A percentile compares a stretch with the other conserved stretches of the same genome.
These are phyloP conservation scores for Pythium myriotylum DNA, from an alignment of 352 stramenopile species.

Conservation along the genomic window DNA sequence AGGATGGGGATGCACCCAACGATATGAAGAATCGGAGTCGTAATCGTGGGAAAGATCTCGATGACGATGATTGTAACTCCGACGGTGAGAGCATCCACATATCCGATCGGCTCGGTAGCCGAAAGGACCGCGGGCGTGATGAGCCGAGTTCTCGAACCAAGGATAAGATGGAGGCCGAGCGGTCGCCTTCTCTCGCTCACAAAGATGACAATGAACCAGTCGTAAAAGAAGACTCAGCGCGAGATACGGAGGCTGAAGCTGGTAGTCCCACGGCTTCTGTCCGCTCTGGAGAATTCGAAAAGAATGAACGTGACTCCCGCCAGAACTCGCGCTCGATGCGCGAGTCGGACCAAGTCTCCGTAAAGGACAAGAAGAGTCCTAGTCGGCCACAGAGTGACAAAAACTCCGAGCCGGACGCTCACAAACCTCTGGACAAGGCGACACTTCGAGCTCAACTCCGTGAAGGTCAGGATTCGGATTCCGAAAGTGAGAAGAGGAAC, in stretches of 20 bases:
- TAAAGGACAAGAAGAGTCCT: slow-evolving; percentile 21
- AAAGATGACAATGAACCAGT: neutral
- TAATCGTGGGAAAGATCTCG: neutral
- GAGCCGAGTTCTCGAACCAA: neutral
- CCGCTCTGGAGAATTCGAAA: neutral
- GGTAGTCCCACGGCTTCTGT: neutral
- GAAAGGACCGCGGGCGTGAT: neutral
- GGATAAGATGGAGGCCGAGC: neutral
- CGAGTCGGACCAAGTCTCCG: slow-evolving; percentile 11
- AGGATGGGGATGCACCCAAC: too few species aligned
- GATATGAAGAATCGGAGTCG: neutral
- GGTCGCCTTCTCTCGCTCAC: neutral
- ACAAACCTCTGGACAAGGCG: slow-evolving; percentile 18
- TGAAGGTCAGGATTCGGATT: slow-evolving; percentile 24
- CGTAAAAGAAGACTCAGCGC: slow-evolving; percentile 12
- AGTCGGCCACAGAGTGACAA: slow-evolving; percentile 12
- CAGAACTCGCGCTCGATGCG: slow-evolving; percentile 25
- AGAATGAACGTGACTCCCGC: slow-evolving; percentile 1
- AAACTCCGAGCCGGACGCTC: neutral
- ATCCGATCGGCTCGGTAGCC: neutral
- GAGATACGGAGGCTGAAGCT: slow-evolving; percentile 12
- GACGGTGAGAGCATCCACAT: neutral
- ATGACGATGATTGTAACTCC: neutral
- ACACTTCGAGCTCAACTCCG: slow-evolving; percentile 24
- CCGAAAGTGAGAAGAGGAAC: slow-evolving; percentile 9